Evolutionary conservation across 768 basidiomycete genomes (phyloP), one percentile per base, ranked within the genome.

Genomic region (Trametes meyenii): DNA sequence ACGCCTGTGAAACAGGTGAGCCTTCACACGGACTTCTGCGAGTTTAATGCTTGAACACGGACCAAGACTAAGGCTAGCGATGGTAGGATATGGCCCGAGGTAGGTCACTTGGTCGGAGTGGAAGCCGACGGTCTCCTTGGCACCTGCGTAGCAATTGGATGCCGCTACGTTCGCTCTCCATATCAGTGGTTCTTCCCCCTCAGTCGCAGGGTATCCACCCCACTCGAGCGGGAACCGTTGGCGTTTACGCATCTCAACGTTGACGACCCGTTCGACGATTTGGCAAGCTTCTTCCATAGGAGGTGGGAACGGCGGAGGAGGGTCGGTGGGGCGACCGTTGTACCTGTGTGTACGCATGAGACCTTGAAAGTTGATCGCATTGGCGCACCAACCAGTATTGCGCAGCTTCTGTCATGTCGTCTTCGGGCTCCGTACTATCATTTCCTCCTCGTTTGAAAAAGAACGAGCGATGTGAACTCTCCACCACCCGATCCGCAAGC

Each of bases 161-260:
- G 91, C 92, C 3, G 92, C 92, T 23, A 94, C 91, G 65, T 93
- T 94, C 1, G 92, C 92, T 55, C 83, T 78, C 92, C 92, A 94
- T 8, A 73, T 64, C 39, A 71, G 42, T 13, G 55, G 59, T 19
- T 64, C 61, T 13, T 64, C 65, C 3, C 62, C 58, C 17, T 62
- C 60, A 8, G 61, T 48, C 3, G 60, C 52, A 0, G 69, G 68
- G 7, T 71, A 70, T 5, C 74, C 75, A 16, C 70, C 78, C 89
- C 90, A 94, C 73, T 94, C 92, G 5, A 88, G 74, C 3, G 81
- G 79, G 71, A 82, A 87, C 8, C 83, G 84, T 51, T 76, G 63
- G 52, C 90, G 81, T 69, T 81, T 85, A 62, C 72, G 77, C 74
- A 93, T 79, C 71, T 91, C 88, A 19, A 80, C 78, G 61, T 90